Conservation (phyloP, 208 protist species). For the Phytomonas serpens region DNA sequence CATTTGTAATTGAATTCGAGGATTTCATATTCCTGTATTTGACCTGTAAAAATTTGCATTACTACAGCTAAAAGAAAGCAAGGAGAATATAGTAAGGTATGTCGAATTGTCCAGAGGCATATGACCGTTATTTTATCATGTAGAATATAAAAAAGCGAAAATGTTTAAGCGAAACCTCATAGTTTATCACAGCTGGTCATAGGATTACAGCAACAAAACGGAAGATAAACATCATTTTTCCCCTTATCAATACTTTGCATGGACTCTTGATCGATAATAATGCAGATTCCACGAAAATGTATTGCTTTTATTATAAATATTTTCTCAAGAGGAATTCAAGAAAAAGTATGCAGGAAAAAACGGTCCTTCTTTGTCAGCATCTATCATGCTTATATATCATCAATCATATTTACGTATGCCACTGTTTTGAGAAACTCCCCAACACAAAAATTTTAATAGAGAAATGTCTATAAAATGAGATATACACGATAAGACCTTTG, state of each 20-base stretch:
- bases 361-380: background rate
- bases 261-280: background rate
- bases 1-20: too few species aligned
- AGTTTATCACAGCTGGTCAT: background rate
- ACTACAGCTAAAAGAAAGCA: background rate
- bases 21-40: too few species aligned
- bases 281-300: background rate
- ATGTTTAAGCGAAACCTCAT: too few species aligned
- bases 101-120: background rate
- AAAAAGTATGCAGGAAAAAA: background rate
- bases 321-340: background rate
- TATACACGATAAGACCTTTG: background rate
- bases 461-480: background rate
- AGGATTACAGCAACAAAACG: background rate
- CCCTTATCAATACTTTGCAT: background rate
- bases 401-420: background rate
- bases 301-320: background rate
- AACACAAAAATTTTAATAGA: background rate
- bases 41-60: too few species aligned
- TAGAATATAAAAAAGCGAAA: too few species aligned
- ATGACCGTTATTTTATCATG: background rate
- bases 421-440: background rate
- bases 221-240: background rate
- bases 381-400: background rate
- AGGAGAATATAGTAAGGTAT: slow-evolving; percentile 2